phyloP scores from a whole-genome alignment of 306 rosid genomes.

The Cicer chorassanicum region DNA sequence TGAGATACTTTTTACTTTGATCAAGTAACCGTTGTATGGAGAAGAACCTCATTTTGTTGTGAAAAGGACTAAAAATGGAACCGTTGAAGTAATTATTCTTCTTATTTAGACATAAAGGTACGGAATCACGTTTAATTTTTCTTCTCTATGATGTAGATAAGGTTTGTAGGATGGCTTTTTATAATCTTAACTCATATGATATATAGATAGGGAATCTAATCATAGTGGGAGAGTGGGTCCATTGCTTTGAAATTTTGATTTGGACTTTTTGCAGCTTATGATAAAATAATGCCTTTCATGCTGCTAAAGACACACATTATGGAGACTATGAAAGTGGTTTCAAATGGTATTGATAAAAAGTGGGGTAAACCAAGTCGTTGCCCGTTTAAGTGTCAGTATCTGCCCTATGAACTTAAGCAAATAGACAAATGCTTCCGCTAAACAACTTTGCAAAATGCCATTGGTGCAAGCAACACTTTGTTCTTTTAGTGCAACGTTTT shows the following conservation, averaged over 20 bases:
- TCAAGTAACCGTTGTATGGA: constrained; percentile 33
- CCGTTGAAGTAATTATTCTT: constrained; percentile 43
- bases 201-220: constrained; percentile 47
- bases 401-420: background rate
- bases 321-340: too few species aligned
- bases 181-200: background rate
- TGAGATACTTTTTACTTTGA: background rate
- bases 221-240: constrained; percentile 49
- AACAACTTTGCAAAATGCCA: too few species aligned
- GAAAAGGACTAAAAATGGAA: constrained; percentile 33
- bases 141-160: constrained; percentile 19
- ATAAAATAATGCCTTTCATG: constrained; percentile 6
- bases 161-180: constrained; percentile 39
- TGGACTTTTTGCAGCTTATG: constrained; percentile 27
- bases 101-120: constrained; percentile 7
- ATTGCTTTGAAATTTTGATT: constrained; percentile 44
- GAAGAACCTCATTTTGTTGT: background rate
- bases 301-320: background rate
- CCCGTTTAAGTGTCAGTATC: background rate
- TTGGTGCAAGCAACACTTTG: too few species aligned
- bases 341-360: too few species aligned
- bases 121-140: background rate
- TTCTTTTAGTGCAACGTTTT: too few species aligned
- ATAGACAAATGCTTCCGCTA: background rate
- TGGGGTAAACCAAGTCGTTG: background rate